Percentiles rank a stretch among this genome's conserved stretches.
These are phyloP conservation scores for Brassica nigra DNA, from an alignment of 345 rosid species.

Conservation along the genomic window DNA sequence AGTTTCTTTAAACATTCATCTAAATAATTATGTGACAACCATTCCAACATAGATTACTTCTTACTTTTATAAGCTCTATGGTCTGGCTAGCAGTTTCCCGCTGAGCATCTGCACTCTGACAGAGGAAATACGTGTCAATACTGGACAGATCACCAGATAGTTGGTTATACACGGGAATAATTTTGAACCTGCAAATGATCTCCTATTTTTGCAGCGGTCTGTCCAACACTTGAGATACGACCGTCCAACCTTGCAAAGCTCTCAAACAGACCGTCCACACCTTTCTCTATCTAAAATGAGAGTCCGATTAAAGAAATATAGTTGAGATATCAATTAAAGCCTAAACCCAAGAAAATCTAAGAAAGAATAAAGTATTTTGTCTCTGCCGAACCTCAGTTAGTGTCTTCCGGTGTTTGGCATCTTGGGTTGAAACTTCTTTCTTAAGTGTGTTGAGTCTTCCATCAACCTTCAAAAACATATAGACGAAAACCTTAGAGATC, in stretches of 20 bases:
- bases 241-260: conserved; percentile 92
- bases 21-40: conserved; percentile 10
- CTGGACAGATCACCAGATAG: conserved; percentile 15
- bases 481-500: conserved; percentile 7
- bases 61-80: conserved; percentile 94
- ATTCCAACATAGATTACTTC: conserved; percentile 9
- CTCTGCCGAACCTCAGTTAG: conserved; percentile 73
- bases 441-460: conserved; percentile 82
- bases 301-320: conserved; percentile 6
- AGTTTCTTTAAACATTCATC: conserved; percentile 22
- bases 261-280: conserved; percentile 89
- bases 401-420: conserved; percentile 91
- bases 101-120: conserved; percentile 98
- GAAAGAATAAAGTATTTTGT: conserved; percentile 1
- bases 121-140: conserved; percentile 30
- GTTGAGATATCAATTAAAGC: background rate
- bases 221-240: conserved; percentile 97
- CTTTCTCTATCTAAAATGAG: conserved; percentile 74
- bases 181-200: conserved; percentile 88
- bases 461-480: conserved; percentile 63
- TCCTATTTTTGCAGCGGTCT: conserved; percentile 99
- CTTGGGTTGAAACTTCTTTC: conserved; percentile 91
- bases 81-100: conserved; percentile 98
- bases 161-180: conserved; percentile 10
- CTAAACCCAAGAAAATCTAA: background rate